These are phyloP conservation scores for Gymnopilus dilepis DNA, from an alignment of 768 basidiomycete genomes.

Conservation along the genomic window DNA sequence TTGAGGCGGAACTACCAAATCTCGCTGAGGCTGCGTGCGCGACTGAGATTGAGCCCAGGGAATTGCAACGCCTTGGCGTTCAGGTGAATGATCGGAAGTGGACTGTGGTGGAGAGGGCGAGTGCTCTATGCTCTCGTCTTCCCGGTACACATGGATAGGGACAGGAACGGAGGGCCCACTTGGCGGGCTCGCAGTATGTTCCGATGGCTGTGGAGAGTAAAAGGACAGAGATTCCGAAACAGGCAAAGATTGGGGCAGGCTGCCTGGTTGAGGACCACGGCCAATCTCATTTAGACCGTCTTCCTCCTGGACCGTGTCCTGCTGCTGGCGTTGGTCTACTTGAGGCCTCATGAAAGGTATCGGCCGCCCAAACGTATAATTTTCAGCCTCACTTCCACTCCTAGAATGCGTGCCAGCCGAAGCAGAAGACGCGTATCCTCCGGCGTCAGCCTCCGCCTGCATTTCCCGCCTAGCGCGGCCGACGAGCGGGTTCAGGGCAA, in stretches of 20 bases:
- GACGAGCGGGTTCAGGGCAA: slow-evolving; percentile 17
- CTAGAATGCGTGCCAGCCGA: slow-evolving; percentile 48
- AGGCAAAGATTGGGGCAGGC: slow-evolving; percentile 21
- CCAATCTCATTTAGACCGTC: slow-evolving; percentile 11
- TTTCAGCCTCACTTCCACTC: slow-evolving; percentile 62
- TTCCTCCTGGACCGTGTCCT: slow-evolving; percentile 17
- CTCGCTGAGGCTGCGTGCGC: slow-evolving; percentile 28
- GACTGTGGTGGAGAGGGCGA: slow-evolving; percentile 4
- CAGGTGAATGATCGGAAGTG: slow-evolving; percentile 10
- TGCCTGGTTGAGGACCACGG: slow-evolving; percentile 2
- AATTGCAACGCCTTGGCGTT: slow-evolving; percentile 30
- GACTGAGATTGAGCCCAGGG: slow-evolving; percentile 28
- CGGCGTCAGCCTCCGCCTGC: slow-evolving; percentile 26
- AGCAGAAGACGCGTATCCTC: slow-evolving; percentile 39
- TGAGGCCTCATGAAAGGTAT: slow-evolving; percentile 46
- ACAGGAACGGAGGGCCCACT: not conserved
- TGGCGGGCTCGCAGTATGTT: slow-evolving; percentile 24
- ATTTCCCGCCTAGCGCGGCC: slow-evolving; percentile 15
- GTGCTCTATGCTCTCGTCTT: slow-evolving; percentile 1
- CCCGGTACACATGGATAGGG: slow-evolving; percentile 7
- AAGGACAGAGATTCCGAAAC: slow-evolving; percentile 23
- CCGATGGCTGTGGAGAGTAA: slow-evolving; percentile 27
- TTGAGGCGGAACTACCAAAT: slow-evolving; percentile 19
- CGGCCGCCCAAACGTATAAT: slow-evolving; percentile 76
- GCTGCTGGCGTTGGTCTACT: slow-evolving; percentile 27